Conservation (phyloP, 192 early-diverging fungal species). For the Gryganskiella cystojenkinii region DNA sequence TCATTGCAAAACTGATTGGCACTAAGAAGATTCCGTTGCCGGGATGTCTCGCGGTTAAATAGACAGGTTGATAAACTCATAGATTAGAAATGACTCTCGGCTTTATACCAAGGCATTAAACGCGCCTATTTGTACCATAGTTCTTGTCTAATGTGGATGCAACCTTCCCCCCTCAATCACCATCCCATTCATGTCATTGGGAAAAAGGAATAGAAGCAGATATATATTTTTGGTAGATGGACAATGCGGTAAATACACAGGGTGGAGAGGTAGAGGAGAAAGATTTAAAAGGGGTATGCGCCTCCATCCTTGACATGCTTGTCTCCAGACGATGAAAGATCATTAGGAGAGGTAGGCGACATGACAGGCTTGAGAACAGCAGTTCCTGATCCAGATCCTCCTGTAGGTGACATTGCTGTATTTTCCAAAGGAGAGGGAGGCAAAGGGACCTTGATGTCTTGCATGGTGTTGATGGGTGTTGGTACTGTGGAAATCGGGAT, state of each 20-base stretch:
- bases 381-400: too few relatives aligned
- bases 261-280: not conserved
- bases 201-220: not conserved
- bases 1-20: too few relatives aligned
- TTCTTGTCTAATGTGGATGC: too few relatives aligned
- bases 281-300: constrained; percentile 1
- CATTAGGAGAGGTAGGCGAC: constrained; percentile 5
- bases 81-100: too few relatives aligned
- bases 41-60: too few relatives aligned
- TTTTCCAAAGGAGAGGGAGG: constrained; percentile 7
- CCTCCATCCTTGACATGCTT: not conserved
- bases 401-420: too few relatives aligned
- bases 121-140: too few relatives aligned
- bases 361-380: not conserved
- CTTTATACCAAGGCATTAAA: too few relatives aligned
- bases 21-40: too few relatives aligned
- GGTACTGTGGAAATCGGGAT: not conserved
- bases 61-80: too few relatives aligned
- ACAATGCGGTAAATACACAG: not conserved
- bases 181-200: not conserved
- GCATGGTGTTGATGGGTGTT: too few relatives aligned
- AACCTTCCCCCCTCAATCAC: too few relatives aligned
- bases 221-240: not conserved
- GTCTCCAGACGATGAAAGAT: not conserved
- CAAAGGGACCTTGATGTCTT: constrained; percentile 12